Base-by-base conservation (phyloP, 768 basidiomycete genomes). In the Daedalea quercina region DNA sequence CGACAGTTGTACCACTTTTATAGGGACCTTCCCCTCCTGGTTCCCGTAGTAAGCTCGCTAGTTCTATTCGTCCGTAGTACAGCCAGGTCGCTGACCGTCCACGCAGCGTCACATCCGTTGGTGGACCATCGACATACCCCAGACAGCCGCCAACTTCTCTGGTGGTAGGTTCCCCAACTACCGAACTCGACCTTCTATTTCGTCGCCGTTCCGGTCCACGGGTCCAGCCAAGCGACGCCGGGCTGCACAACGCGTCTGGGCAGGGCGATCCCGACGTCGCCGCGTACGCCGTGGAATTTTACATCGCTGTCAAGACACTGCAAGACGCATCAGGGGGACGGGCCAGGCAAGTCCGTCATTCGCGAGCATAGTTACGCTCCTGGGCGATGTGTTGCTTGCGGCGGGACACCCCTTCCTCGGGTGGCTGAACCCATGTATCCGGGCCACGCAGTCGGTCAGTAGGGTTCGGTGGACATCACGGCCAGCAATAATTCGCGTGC, bases 261-360 rank as follows among this genome's bases (percentile, higher is more conserved):
- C 52, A 77, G 76, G 85, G 67, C 7, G 72, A 73, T 61, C 87
- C 85, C 11, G 87, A 89, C 56, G 82, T 88, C 22, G 68, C 85
- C 0, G 82, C 85, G 0, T 82, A 82, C 61, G 72, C 73, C 1
- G 57, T 60, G 22, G 62, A 69, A 41, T 85, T 78, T 69, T 65
- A 66, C 12, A 73, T 86, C 33, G 70, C 70, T 35, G 62, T 9
- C 9, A 25, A 45, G 60, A 59, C 8, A n/a, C 59, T 41, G 22
- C 51, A 1, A 59, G 50, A 22, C 51, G 57, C 19, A 66, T 68
- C 46, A 75, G 67, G 1, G 87, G 87, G 43, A 89, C 87, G 4
- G 84, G 82, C 20, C 80, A 80, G 3, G 61, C 84, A 1, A 61
- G 80, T 13, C 86, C 86, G 12, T 72, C 82, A 1, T 82, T 88